Conservation (phyloP, 2,329 filamentous ascomycete species). For the Lecanicillium sp. region DNA sequence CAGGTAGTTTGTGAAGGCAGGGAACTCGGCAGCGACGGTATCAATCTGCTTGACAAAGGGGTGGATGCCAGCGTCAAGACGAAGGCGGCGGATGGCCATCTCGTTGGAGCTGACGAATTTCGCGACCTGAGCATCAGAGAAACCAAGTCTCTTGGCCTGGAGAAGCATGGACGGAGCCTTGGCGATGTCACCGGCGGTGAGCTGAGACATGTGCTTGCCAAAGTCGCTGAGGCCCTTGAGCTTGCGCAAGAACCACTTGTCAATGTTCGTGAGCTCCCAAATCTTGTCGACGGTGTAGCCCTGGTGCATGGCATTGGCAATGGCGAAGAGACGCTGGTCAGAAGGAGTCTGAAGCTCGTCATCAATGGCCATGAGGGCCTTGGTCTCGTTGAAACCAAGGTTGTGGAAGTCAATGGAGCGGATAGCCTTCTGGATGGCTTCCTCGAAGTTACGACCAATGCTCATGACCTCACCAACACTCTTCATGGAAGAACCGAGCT, state of each 20-base stretch:
- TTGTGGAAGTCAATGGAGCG: slow-evolving; percentile 93
- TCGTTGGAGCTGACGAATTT: slow-evolving; percentile 95
- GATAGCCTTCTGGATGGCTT: slow-evolving; percentile 97
- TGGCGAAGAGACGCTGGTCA: slow-evolving; percentile 93
- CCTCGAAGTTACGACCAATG: slow-evolving; percentile 93
- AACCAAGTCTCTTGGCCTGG: slow-evolving; percentile 88
- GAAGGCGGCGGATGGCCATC: slow-evolving; percentile 74
- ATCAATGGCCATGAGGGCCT: slow-evolving; percentile 90
- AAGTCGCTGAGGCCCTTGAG: slow-evolving; percentile 90
- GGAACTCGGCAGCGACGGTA: slow-evolving; percentile 95
- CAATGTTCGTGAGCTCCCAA: slow-evolving; percentile 96
- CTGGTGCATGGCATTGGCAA: slow-evolving; percentile 93
- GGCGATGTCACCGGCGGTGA: slow-evolving; percentile 58
- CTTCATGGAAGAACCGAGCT: slow-evolving; percentile 98
- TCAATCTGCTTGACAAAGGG: slow-evolving; percentile 98
- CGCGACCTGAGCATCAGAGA: slow-evolving; percentile 87
- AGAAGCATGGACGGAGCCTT: slow-evolving; percentile 61
- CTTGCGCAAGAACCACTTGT: slow-evolving; percentile 95
- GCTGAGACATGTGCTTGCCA: slow-evolving; percentile 67
- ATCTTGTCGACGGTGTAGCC: slow-evolving; percentile 96
- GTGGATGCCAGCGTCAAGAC: slow-evolving; percentile 78
- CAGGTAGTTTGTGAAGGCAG: slow-evolving; percentile 89
- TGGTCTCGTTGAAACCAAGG: slow-evolving; percentile 86
- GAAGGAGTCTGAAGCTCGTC: slow-evolving; percentile 95
- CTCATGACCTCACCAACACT: slow-evolving; percentile 99